Evolutionary conservation across 2,329 filamentous ascomycete species (phyloP).

Genomic region (Ophiostoma himal-ulmi): DNA sequence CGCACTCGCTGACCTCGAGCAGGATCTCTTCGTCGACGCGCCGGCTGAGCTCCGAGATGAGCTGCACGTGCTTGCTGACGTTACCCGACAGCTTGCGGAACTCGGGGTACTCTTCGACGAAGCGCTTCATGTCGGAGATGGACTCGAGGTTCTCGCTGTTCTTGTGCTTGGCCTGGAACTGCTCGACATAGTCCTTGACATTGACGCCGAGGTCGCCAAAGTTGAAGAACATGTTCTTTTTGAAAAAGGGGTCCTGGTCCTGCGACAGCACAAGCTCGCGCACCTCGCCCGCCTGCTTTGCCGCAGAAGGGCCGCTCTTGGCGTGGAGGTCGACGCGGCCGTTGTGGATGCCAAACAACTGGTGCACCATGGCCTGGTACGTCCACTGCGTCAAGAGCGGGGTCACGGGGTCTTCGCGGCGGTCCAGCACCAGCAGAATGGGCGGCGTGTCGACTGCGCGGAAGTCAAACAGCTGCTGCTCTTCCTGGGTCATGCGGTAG

Average conservation of each 20-base stretch:
- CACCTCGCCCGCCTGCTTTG: conserved; percentile 51
- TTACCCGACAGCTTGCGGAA: conserved; percentile 96
- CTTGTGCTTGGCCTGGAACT: conserved; percentile 97
- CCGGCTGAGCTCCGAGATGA: conserved; percentile 88
- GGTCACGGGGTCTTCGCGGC: conserved; percentile 90
- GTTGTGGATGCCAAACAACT: conserved; percentile 87
- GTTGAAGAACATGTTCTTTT: conserved; percentile 97
- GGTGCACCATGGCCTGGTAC: conserved; percentile 99
- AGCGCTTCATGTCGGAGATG: conserved; percentile 97
- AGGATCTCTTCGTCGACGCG: conserved; percentile 79
- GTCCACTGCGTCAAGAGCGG: conserved; percentile 96
- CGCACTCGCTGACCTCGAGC: conserved; percentile 93
- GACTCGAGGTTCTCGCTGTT: conserved; percentile 94
- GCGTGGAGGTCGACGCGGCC: conserved; percentile 85
- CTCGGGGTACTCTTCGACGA: conserved; percentile 97
- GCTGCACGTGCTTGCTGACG: conserved; percentile 94
- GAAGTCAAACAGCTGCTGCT: conserved; percentile 95
- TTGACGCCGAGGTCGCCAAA: conserved; percentile 93
- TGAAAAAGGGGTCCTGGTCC: conserved; percentile 98
- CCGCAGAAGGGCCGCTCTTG: conserved; percentile 50
- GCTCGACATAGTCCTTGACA: conserved; percentile 97
- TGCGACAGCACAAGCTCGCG: conserved; percentile 93
- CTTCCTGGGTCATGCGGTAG: conserved; percentile 91
- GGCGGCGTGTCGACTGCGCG: conserved; percentile 90
- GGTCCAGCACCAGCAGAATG: conserved; percentile 82